Evolutionary conservation across 345 rosid genomes (phyloP), one percentile per base, ranked within the genome.

Genomic region (Salix brachista): DNA sequence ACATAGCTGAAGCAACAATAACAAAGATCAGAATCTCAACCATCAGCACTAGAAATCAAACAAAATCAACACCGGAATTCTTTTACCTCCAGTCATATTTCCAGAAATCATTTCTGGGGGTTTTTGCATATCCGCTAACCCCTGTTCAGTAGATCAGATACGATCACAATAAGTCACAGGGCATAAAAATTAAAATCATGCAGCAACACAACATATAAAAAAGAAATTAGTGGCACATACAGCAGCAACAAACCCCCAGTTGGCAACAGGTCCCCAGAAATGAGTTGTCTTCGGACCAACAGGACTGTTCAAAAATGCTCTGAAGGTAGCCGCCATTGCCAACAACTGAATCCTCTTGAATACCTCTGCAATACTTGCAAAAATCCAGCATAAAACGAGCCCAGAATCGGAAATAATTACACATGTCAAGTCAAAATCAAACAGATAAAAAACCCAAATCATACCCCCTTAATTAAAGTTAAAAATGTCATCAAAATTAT

Each of bases 91-190:
- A 0, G 97, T 88, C 96, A 94, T 94, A 83, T 90, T 90, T 75
- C 96, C 90, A 2, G 99, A 96, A 70, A 96, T 92, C 96, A 86
- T 84, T 81, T 96, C 97, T 0, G 98, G 97, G n/a, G 99, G 97
- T 78, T 96, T 96, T 9, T 92, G 82, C 91, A 89, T 89, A 85
- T 96, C 98, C 76, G 84, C 91, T 83, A 96, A 78, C 42, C 99
- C 99, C 99, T 96, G 84, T 81, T 23, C 64, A 36, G 76, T 68
- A 18, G 60, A 81, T n/a, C n/a, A 64, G 48, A 75, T 16, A 67
- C 12, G 11, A 77, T 52, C 17, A 58, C 74, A 69, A 30, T 16
- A 50, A 78, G 28, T 66, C 50, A 70, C 12, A 68, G 42, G 62
- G 21, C 17, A 10, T 0, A 17, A 17, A 5, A 25, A 78, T 25